Evolutionary conservation across 257 asterid species (phyloP).

Genomic region (Solanum ahanhuiri): DNA sequence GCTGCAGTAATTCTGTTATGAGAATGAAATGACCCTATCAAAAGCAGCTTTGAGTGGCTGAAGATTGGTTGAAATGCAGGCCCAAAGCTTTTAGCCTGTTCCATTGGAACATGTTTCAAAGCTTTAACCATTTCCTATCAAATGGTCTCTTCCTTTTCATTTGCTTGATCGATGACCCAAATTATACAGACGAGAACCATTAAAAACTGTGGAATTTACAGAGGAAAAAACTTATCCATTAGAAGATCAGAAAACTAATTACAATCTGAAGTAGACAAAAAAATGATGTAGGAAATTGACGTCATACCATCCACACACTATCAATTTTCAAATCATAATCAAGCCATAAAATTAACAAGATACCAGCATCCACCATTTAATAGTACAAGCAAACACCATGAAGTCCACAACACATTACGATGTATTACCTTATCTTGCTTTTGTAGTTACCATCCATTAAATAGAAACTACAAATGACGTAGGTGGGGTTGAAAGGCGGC

Average conservation of each 20-base stretch:
- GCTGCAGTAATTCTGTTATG: not conserved
- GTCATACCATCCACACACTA: not conserved
- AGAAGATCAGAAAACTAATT: not conserved
- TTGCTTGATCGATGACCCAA: not conserved
- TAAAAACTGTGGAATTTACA: not conserved
- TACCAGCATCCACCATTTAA: not conserved
- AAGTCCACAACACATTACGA: not conserved
- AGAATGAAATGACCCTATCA: not conserved
- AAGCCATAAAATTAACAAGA: not conserved
- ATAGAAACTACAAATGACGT: not conserved
- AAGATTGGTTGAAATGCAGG: not conserved
- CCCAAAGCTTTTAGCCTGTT: not conserved
- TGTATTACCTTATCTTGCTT: not conserved
- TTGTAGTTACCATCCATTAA: not conserved
- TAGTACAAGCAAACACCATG: not conserved
- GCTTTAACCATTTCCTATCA: not conserved
- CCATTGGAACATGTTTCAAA: not conserved
- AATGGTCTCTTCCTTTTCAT: not conserved
- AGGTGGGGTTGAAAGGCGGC: not conserved
- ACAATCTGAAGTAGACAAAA: not conserved
- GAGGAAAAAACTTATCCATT: not conserved
- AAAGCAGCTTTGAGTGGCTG: not conserved
- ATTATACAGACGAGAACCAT: not conserved
- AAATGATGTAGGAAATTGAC: not conserved
- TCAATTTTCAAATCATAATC: not conserved